These are phyloP conservation scores for Blepharisma japonicum DNA, from an alignment of 73 alveolate genomes.

Conservation along the genomic window DNA sequence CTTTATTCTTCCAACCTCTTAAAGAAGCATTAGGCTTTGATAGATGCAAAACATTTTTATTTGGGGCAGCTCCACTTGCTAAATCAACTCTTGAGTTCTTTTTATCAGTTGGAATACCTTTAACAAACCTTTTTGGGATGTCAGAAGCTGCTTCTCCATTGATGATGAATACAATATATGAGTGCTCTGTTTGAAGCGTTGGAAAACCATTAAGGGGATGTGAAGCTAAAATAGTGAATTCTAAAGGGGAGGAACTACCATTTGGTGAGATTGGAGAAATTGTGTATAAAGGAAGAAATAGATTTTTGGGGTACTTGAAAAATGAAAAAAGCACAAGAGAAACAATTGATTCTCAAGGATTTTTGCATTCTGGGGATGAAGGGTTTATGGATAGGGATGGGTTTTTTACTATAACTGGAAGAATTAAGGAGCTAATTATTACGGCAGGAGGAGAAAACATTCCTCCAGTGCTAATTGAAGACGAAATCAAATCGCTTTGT, in stretches of 20 bases:
- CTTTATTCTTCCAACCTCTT: constrained; percentile 27
- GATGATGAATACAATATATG: background rate
- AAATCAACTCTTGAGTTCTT: constrained; percentile 44
- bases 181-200: constrained; percentile 4
- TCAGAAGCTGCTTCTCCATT: constrained; percentile 35
- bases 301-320: constrained; percentile 90
- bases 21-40: constrained; percentile 45
- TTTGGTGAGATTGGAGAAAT: constrained; percentile 84
- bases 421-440: constrained; percentile 74
- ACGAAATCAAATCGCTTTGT: constrained; percentile 18
- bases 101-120: constrained; percentile 47
- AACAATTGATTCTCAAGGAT: constrained; percentile 80
- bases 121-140: constrained; percentile 50
- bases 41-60: constrained; percentile 7
- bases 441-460: constrained; percentile 96
- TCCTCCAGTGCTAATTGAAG: constrained; percentile 87
- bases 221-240: constrained; percentile 36
- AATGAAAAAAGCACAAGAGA: constrained; percentile 70
- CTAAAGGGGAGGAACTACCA: constrained; percentile 21
- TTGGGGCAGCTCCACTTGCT: constrained; percentile 64
- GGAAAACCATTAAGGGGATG: constrained; percentile 54
- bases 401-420: too few relatives aligned
- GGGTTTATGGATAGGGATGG: constrained; percentile 77
- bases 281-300: constrained; percentile 85
- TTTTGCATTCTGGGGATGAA: constrained; percentile 91